Evolutionary conservation across 1,284 basidiomycete species (phyloP), one percentile per base, ranked within the genome.

Genomic region (Microbotryum scabiosae): DNA sequence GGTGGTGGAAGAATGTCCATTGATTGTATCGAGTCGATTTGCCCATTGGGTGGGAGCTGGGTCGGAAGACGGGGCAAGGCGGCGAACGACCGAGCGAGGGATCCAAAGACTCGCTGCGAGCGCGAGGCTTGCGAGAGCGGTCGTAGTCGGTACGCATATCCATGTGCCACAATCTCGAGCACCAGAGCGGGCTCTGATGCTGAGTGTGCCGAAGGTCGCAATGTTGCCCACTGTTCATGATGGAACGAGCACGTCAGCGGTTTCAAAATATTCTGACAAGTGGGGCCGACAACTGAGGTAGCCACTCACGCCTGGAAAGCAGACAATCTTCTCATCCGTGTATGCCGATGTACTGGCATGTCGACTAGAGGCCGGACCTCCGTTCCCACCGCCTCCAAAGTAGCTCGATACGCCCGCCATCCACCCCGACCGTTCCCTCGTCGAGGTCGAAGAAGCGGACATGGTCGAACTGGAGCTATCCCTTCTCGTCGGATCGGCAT

Each of bases 31-130:
- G 16, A 47, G 7, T n/a, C 50, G 4, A 32, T 36, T 2, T 44
- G 51, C 20, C 47, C 59, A 3, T 21, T 28, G 1, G 23, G 44
- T 1, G 43, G 44, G 8, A 56, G 30, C 18, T 54, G 10, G 5
- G 58, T 49, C 6, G 69, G 64, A 18, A 71, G 26, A 30, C 62
- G 61, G 1, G 69, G 68, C 10, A 72, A 57, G 1, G 65, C 59
- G 5, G 70, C 69, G 30, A 71, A 67, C 26, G 69, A 69, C 30
- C 62, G 66, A 2, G 70, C 71, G 48, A 69, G 61, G 0, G 70
- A 62, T 45, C 68, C 68, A 53, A 72, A 72, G 21, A 72, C 58
- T 20, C 66, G 63, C 36, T 71, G 70, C 3, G 67, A 65, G 8
- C 67, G 56, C 23, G 65, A 67, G 5, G 69, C 69, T 41, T 65